These are phyloP conservation scores for Brassica carinata DNA, from an alignment of 345 rosid species.

Conservation along the genomic window DNA sequence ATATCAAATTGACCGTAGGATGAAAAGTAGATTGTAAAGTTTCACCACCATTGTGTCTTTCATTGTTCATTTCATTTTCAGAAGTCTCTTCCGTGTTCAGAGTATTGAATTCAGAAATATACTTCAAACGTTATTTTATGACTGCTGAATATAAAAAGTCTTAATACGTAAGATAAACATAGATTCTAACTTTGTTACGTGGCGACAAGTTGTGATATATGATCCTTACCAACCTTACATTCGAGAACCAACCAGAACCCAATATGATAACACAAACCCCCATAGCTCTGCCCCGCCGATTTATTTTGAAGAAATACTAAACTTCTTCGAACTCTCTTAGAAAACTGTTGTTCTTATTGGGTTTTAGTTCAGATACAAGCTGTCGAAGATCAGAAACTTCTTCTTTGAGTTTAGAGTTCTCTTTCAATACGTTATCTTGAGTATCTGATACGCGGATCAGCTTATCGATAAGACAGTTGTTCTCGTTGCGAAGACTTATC, in stretches of 20 bases:
- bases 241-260: neutral
- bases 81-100: neutral
- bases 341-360: conserved; percentile 4
- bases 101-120: neutral
- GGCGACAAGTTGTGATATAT: neutral
- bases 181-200: too few species aligned
- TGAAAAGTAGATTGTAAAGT: neutral
- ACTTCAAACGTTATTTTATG: conserved; percentile 1
- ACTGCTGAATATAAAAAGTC: too few species aligned
- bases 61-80: neutral
- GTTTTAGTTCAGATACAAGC: neutral
- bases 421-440: neutral
- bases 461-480: neutral
- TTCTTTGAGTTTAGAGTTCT: neutral
- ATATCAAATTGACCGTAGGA: neutral
- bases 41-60: neutral
- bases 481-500: neutral
- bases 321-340: neutral
- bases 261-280: neutral
- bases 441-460: neutral
- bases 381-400: neutral
- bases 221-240: too few species aligned
- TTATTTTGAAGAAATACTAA: neutral
- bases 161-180: too few species aligned
- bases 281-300: neutral